These are phyloP conservation scores for Plasmodium inui DNA, from an alignment of 169 alveolate genomes.

Conservation along the genomic window DNA sequence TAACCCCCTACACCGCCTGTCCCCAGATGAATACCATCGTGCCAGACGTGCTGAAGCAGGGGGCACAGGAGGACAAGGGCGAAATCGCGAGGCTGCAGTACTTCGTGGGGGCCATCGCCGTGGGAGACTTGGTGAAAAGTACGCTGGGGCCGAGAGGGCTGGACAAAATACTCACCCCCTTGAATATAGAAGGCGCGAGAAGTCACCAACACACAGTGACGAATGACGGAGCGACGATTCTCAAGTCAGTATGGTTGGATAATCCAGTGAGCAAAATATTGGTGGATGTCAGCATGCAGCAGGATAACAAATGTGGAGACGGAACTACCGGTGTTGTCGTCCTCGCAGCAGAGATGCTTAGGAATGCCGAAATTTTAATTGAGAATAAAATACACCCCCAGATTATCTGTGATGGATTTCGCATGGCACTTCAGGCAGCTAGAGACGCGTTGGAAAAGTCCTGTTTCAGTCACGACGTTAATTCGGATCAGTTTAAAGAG, in stretches of 20 bases:
- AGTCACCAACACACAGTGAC: slow-evolving; percentile 95
- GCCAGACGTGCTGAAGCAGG: slow-evolving; percentile 95
- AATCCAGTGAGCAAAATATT: slow-evolving; percentile 99
- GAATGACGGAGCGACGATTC: slow-evolving; percentile 99
- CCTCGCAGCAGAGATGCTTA: slow-evolving; percentile 98
- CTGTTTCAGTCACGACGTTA: slow-evolving; percentile 89
- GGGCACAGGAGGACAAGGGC: slow-evolving; percentile 96
- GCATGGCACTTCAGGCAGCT: slow-evolving; percentile 94
- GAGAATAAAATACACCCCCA: slow-evolving; percentile 98
- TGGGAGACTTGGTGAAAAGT: slow-evolving; percentile 99
- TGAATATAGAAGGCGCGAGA: slow-evolving; percentile 90
- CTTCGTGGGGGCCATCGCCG: slow-evolving; percentile 99
- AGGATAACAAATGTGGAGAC: slow-evolving; percentile 94
- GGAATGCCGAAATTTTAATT: slow-evolving; percentile 97
- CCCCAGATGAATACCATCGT: slow-evolving; percentile 85
- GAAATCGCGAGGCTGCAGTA: slow-evolving; percentile 96
- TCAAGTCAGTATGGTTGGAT: slow-evolving; percentile 97
- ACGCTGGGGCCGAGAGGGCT: slow-evolving; percentile 99
- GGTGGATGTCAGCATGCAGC: slow-evolving; percentile 94
- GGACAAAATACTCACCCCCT: slow-evolving; percentile 97
- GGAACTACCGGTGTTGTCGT: slow-evolving; percentile 99
- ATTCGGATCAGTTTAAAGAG: slow-evolving; percentile 88
- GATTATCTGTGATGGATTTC: slow-evolving; percentile 91
- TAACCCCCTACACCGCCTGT: slow-evolving; percentile 3
- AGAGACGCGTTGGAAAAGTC: slow-evolving; percentile 88